Percentiles rank a stretch among this genome's conserved stretches.
These are phyloP conservation scores for Blepharisma undulans DNA, from an alignment of 169 alveolate genomes.

Conservation along the genomic window DNA sequence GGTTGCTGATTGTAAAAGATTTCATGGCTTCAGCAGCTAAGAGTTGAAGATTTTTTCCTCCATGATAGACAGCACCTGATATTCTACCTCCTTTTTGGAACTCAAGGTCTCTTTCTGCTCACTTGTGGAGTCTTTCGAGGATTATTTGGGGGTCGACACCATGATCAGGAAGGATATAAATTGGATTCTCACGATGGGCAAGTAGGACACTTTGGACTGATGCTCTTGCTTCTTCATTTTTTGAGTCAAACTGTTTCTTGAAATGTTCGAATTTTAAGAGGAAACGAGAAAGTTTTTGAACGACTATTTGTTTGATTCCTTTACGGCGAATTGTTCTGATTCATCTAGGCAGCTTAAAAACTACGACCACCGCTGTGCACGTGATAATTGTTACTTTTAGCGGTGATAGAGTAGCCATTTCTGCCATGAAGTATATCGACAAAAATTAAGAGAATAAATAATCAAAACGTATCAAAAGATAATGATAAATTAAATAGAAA, in stretches of 20 bases:
- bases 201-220: neutral
- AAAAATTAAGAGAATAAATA: neutral
- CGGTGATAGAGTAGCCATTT: neutral
- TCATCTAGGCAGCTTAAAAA: neutral
- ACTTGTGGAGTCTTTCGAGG: neutral
- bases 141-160: neutral
- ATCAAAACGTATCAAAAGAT: neutral
- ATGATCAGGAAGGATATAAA: neutral
- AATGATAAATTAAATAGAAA: neutral
- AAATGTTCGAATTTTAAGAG: neutral
- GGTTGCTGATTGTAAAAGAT: conserved; percentile 62
- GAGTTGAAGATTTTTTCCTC: conserved; percentile 54
- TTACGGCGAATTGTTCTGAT: neutral
- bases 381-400: neutral
- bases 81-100: neutral
- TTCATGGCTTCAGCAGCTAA: conserved; percentile 60
- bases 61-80: conserved; percentile 74
- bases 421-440: neutral
- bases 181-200: neutral
- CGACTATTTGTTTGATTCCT: neutral
- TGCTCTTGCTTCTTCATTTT: neutral
- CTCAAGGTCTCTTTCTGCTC: neutral
- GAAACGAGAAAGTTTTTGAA: neutral
- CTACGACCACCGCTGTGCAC: neutral
- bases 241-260: neutral